Evolutionary conservation across 805 yeast genomes (phyloP), one percentile per base, ranked within the genome.

Genomic region (Torulaspora gathmanii): DNA sequence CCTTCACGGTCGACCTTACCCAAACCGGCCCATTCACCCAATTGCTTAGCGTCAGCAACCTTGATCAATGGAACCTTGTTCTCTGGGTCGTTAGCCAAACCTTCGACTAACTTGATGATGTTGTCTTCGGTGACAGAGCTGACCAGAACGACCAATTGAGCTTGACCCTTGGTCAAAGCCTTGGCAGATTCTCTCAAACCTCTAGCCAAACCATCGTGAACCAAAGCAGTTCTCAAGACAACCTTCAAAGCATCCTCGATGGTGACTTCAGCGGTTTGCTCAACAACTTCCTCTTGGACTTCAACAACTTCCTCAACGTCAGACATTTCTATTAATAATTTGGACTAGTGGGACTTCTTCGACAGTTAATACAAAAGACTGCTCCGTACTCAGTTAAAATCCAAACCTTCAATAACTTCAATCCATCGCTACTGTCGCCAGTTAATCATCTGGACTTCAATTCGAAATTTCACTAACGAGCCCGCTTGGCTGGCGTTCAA

Each of bases 1-100:
- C 99, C 99, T 69, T 93, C 98, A 79, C 96, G 88, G 95, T 93
- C 98, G 69, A 91, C 83, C 79, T 89, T 88, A 81, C 96, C 93
- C 66, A 93, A 82, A 86, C 99, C 99, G 70, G 98, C 98, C 99
- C 99, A 93, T 82, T 93, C 98, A 83, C 99, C 99, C 72, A 93
- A 83, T 80, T 88, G 86, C 85, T 93, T 93, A 71, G 98, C 96
- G 72, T 93, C 99, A 67, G 98, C 86, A 66, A 93, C 98, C 86
- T 93, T 93, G 85, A 93, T 86, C 76, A 93, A 81, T 68, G 99
- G 98, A 64, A 91, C 88, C 79, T 87, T 86, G 76, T 83, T 80
- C 72, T 87, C 95, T 70, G 95, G 88, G 78, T 88, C 95, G 81
- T 90, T 87, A 82, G 98, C 91, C 71, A 93, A 84, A 79, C 97